Conservation (phyloP, 140 eudicot genomes). For the Flaveria floridana region DNA sequence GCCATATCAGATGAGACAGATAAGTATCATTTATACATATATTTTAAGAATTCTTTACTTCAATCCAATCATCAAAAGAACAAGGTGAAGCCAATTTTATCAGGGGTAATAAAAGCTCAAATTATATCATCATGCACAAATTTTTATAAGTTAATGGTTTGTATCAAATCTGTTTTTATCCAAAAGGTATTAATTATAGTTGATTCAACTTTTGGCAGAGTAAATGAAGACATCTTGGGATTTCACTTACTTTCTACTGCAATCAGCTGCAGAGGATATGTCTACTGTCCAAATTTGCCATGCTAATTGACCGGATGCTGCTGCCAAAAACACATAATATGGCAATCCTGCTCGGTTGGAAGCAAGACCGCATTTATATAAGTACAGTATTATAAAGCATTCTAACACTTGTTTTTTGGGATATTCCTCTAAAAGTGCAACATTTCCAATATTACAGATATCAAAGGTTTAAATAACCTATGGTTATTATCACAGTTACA, state of each 20-base stretch:
- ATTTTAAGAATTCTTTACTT: background rate
- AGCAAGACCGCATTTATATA: constrained; percentile 7
- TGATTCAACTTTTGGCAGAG: background rate
- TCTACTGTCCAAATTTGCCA: constrained; percentile 89
- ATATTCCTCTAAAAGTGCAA: constrained; percentile 1
- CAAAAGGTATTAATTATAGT: background rate
- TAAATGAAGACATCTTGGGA: background rate
- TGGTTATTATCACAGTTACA: background rate
- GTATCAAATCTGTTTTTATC: background rate
- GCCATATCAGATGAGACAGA: background rate
- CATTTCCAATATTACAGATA: background rate
- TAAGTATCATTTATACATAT: background rate
- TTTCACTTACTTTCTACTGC: constrained; percentile 71
- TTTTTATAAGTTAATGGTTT: background rate
- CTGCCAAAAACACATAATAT: constrained; percentile 55
- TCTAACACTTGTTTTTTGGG: background rate
- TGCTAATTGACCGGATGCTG: constrained; percentile 69
- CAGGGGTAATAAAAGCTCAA: background rate
- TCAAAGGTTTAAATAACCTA: background rate
- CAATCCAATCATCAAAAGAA: constrained; percentile 2
- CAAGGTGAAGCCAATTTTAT: background rate
- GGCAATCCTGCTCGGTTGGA: constrained; percentile 60
- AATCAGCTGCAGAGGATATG: constrained; percentile 63
- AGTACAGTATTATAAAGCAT: background rate
- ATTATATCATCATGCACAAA: background rate